Evolutionary conservation across 805 yeast species (phyloP).

Genomic region (Wickerhamiella shivajii): DNA sequence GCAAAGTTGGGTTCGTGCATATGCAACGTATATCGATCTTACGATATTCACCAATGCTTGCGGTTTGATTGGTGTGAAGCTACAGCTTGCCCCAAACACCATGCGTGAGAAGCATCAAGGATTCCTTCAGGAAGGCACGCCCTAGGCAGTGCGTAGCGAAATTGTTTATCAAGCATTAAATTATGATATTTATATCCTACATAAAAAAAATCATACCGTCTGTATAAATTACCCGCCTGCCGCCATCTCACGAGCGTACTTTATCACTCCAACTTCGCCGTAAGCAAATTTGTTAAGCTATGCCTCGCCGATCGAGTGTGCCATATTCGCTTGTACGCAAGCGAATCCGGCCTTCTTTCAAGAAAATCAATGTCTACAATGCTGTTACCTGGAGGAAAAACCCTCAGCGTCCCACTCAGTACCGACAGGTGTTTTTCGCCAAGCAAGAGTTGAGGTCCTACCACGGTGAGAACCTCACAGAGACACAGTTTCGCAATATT

Average conservation of each 20-base stretch:
- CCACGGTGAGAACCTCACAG: slow-evolving; percentile 89
- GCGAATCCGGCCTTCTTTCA: slow-evolving; percentile 69
- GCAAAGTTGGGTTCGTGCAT: too few species aligned
- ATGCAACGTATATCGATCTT: too few species aligned
- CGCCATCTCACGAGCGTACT: not conserved
- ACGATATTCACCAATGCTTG: too few species aligned
- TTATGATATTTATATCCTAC: too few species aligned
- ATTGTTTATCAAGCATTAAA: too few species aligned
- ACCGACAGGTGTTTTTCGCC: slow-evolving; percentile 82
- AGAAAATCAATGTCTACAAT: slow-evolving; percentile 82
- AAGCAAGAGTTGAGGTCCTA: slow-evolving; percentile 87
- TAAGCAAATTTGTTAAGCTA: slow-evolving; percentile 9
- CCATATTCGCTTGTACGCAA: slow-evolving; percentile 25
- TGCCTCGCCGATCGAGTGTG: slow-evolving; percentile 22
- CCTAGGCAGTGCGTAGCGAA: too few species aligned
- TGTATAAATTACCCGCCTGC: not conserved
- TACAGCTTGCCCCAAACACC: too few species aligned
- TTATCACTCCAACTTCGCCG: not conserved
- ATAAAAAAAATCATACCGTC: not conserved
- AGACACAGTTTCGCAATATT: slow-evolving; percentile 57
- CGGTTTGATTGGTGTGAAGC: too few species aligned
- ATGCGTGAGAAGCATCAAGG: too few species aligned
- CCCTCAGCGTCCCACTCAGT: slow-evolving; percentile 37
- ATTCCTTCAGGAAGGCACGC: too few species aligned
- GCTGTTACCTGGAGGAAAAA: slow-evolving; percentile 52